Percentiles rank a stretch among this genome's conserved stretches.
These are phyloP conservation scores for Babesia bigemina DNA, from an alignment of 169 alveolate genomes.

Conservation along the genomic window DNA sequence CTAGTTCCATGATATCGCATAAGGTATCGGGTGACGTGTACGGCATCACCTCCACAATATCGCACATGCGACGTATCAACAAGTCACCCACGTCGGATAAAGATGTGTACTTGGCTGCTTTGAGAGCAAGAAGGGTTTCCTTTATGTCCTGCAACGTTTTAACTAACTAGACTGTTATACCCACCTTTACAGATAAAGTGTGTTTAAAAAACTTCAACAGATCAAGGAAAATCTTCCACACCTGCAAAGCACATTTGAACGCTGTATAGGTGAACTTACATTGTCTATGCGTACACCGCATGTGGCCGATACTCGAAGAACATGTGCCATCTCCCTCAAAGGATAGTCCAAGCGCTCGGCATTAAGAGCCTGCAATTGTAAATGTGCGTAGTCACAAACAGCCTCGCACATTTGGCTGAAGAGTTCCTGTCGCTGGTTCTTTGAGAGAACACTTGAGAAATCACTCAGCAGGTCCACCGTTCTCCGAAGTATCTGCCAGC, in stretches of 20 bases:
- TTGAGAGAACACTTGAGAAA: not conserved
- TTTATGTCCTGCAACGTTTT: not conserved
- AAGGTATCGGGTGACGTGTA: not conserved
- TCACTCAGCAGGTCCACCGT: constrained; percentile 10
- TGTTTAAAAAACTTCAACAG: constrained; percentile 43
- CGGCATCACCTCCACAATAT: constrained; percentile 49
- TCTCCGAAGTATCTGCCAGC: not conserved
- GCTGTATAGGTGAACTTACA: not conserved
- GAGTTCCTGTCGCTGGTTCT: not conserved
- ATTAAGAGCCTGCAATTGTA: constrained; percentile 12
- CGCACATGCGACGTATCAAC: constrained; percentile 38
- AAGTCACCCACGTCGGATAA: constrained; percentile 31
- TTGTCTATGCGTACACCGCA: constrained; percentile 2
- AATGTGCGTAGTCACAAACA: constrained; percentile 11
- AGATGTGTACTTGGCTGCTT: constrained; percentile 3
- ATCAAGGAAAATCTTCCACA: constrained; percentile 39
- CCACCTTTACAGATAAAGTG: constrained; percentile 28
- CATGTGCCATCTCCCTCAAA: constrained; percentile 3
- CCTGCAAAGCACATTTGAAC: not conserved
- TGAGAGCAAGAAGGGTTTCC: constrained; percentile 7
- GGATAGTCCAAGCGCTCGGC: constrained; percentile 37
- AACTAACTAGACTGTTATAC: not conserved
- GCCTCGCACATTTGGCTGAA: constrained; percentile 13
- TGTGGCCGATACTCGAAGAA: constrained; percentile 4
- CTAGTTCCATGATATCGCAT: constrained; percentile 39